Base-by-base conservation (phyloP, 208 protist species). In the Acanthamoeba quina region DNA sequence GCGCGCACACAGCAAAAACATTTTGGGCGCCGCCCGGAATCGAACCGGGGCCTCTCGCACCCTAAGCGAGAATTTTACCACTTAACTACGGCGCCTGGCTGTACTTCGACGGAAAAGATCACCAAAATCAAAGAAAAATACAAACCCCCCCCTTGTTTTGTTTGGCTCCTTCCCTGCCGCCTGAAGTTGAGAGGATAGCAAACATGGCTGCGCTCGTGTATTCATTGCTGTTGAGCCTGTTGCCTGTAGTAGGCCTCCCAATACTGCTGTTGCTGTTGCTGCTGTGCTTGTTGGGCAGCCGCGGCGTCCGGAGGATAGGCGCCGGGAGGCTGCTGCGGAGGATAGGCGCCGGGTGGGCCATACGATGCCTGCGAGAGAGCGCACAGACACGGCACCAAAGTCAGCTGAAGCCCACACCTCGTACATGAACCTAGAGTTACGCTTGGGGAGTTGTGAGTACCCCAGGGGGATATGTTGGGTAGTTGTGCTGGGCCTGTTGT, bases 31-130 rank as follows among this genome's bases (percentile, higher is more conserved):
- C 58, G 58, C 58, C 58, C 58, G 58, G 58, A 64, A 64, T 64
- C 58, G 58, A 64, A 64, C 58, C 58, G 58, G 58, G 58, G 58
- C 58, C 58, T 64, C 58, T 64, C 58, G 58, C 58, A 64, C 58
- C 58, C 58, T 64, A 64, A 64, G 58, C 58, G 58, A 64, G 58
- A 64, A 64, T 64, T 64, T 64, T 64, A 64, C 58, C 58, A 64
- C 58, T 64, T 64, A 64, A 64, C 58, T 64, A 64, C 58, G 58
- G 58, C 58, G 58, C 58, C 58, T 64, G 17, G 7, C 24, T 58
- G 11, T n/a, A n/a, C n/a, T n/a, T n/a, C n/a, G n/a, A n/a, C n/a
- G n/a, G n/a, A n/a, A n/a, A n/a, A n/a, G n/a, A n/a, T n/a, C n/a
- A n/a, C n/a, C n/a, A n/a, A n/a, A n/a, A n/a, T n/a, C n/a, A n/a